Percentiles rank a stretch among this genome's conserved stretches.
phyloP scores from a whole-genome alignment of 2,329 filamentous ascomycete genomes.

The Paecilomyces niveus region DNA sequence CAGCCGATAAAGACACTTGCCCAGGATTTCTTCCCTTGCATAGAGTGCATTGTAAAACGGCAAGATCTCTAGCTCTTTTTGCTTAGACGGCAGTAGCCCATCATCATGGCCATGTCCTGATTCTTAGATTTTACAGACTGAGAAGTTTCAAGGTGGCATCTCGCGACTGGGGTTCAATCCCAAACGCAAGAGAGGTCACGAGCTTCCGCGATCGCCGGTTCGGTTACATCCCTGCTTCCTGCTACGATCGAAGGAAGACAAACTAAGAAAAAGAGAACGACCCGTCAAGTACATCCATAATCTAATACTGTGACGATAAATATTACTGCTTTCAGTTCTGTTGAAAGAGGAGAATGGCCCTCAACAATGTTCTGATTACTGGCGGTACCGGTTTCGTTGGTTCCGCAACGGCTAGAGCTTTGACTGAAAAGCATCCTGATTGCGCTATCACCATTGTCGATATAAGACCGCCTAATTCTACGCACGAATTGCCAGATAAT shows the following conservation, averaged over 20 bases:
- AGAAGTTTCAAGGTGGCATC: background rate
- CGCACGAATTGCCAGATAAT: constrained; percentile 18
- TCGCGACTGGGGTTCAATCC: background rate
- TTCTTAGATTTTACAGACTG: background rate
- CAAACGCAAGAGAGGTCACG: background rate
- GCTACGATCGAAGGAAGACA: background rate
- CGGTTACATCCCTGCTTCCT: background rate
- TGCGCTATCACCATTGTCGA: constrained; percentile 33
- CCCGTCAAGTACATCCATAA: background rate
- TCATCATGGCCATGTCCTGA: background rate
- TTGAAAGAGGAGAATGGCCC: constrained; percentile 2
- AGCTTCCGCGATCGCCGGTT: background rate
- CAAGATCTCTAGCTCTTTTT: background rate
- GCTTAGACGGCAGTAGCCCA: background rate
- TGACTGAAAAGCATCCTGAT: constrained; percentile 28
- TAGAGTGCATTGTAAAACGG: background rate
- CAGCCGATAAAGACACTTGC: background rate
- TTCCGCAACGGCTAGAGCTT: constrained; percentile 28
- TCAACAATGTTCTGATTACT: constrained; percentile 27
- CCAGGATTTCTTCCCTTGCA: background rate
- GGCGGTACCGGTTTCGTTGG: constrained; percentile 36
- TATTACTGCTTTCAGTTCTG: background rate
- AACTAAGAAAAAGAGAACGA: background rate
- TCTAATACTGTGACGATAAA: background rate
- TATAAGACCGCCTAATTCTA: constrained; percentile 19